Base-by-base conservation (phyloP, 2,329 filamentous ascomycete species). In the Alternaria panax region DNA sequence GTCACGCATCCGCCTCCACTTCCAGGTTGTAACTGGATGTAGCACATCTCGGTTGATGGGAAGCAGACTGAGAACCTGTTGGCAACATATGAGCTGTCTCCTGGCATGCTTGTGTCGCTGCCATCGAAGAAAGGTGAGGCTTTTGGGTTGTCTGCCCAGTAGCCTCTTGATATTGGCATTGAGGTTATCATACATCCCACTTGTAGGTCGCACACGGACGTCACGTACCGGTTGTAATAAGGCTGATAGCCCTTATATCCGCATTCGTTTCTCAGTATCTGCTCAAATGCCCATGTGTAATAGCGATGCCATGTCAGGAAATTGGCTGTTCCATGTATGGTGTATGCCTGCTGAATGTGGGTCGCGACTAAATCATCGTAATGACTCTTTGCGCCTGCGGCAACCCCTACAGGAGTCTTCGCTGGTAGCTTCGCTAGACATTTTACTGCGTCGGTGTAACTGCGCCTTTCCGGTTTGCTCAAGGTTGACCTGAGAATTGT, bases 121-220 rank as follows among this genome's bases (percentile, higher is more conserved):
- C 86, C 86, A 63, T 86, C 84, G 60, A 88, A 87, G 48, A 87
- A 70, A 14, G 84, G 82, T 0, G 84, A 85, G 54, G 80, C 79
- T 60, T 57, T 40, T 1, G 74, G 74, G 34, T 86, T 80, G 3
- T 76, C 61, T 2, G 81, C 76, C 73, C 81, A 82, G 52, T 79
- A 78, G 3, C 80, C 80, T 82, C 84, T 86, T 83, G 76, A 81
- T 82, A 75, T 54, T 34, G 40, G 40, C 16, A 11, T 2, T 27
- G 5, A 9, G 20, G 24, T 45, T 16, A 45, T 18, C 32, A 22
- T 25, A 4, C 7, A 9, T 47, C 18, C 16, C 27, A 14, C 38
- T 6, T 20, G 8, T 9, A 7, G 11, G 12, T 14, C 14, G n/a
- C 12, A 22, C 12, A 3, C 7, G 25, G 6, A 5, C 18, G n/a